Evolutionary conservation across 176 grass and related monocot species (phyloP).

Genomic region (Avena insularis): DNA sequence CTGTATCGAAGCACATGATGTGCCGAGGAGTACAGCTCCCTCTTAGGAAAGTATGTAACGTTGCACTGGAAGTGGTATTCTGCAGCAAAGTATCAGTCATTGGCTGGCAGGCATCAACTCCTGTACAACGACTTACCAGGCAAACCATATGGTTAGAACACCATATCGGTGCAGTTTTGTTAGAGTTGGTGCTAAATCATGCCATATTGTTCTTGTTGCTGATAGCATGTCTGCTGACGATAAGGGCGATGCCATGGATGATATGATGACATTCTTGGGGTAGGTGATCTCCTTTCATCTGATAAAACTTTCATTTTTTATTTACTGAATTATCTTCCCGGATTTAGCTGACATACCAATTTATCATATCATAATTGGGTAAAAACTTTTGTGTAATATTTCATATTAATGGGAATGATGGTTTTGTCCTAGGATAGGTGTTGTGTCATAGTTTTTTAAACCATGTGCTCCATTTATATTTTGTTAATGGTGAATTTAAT

Average conservation of each 20-base stretch:
- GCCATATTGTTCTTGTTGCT: background rate
- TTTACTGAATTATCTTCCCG: constrained; percentile 7
- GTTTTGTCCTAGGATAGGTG: no score
- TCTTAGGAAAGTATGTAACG: constrained; percentile 46
- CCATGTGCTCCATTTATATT: no score
- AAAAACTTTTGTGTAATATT: no score
- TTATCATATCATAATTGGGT: constrained; percentile 9
- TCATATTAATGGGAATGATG: no score
- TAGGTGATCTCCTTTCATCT: constrained; percentile 43
- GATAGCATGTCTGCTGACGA: constrained; percentile 45
- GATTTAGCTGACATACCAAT: constrained; percentile 23
- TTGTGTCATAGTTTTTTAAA: no score
- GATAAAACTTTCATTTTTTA: background rate
- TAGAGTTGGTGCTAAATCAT: no score
- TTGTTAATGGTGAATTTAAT: no score
- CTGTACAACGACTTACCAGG: constrained; percentile 27
- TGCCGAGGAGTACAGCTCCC: constrained; percentile 30
- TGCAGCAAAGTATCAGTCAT: constrained; percentile 36
- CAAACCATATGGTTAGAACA: constrained; percentile 34
- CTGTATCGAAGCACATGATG: background rate
- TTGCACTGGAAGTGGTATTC: constrained; percentile 31
- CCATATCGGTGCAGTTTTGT: constrained; percentile 26
- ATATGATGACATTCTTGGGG: constrained; percentile 81
- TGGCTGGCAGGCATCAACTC: constrained; percentile 10
- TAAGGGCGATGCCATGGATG: constrained; percentile 64